Evolutionary conservation across 2,329 filamentous ascomycete genomes (phyloP).

Genomic region (Mycogone perniciosa): DNA sequence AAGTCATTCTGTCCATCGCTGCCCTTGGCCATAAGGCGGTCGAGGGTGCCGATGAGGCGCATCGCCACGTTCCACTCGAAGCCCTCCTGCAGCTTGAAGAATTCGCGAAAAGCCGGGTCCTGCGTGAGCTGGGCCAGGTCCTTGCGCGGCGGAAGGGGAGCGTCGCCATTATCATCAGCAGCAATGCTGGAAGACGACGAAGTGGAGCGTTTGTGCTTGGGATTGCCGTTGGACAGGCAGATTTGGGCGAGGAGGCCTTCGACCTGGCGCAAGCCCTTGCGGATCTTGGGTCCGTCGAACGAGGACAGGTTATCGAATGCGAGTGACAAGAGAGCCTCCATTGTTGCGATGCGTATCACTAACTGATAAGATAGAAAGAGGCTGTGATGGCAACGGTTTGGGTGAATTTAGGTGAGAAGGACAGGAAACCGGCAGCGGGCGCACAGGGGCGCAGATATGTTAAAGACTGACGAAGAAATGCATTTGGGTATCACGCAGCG

Average conservation of each 20-base stretch:
- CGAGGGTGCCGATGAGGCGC: conserved; percentile 77
- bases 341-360: conserved; percentile 32
- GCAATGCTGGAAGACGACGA: conserved; percentile 16
- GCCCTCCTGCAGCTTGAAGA: conserved; percentile 92
- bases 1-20: conserved; percentile 79
- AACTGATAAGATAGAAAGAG: background rate
- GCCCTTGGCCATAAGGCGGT: conserved; percentile 76
- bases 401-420: background rate
- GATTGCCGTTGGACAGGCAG: conserved; percentile 58
- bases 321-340: conserved; percentile 88
- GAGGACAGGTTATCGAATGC: conserved; percentile 96
- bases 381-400: background rate
- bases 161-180: conserved; percentile 29
- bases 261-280: conserved; percentile 89
- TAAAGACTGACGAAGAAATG: conserved; percentile 25
- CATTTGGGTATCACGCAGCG: conserved; percentile 15
- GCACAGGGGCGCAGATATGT: conserved; percentile 12
- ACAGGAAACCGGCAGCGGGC: background rate
- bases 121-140: conserved; percentile 62
- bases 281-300: conserved; percentile 81
- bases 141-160: conserved; percentile 45
- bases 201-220: conserved; percentile 12
- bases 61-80: conserved; percentile 97
- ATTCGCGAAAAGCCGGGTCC: conserved; percentile 88
- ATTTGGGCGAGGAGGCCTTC: conserved; percentile 92